These are phyloP conservation scores for Ilex asprella DNA, from an alignment of 257 asterid species.

Conservation along the genomic window DNA sequence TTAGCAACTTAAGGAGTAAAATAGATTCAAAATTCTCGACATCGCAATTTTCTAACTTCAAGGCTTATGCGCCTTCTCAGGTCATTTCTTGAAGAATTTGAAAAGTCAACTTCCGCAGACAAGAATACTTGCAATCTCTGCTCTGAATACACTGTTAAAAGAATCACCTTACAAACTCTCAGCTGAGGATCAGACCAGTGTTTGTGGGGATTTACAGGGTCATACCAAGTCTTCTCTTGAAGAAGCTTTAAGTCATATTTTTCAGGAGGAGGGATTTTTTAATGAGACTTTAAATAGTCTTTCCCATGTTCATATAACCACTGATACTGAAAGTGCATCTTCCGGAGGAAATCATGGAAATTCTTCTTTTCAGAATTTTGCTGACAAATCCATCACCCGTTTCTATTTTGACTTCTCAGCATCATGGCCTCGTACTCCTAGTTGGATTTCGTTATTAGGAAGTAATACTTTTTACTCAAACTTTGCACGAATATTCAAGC, in stretches of 20 bases:
- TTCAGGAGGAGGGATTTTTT: conserved; percentile 91
- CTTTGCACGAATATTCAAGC: conserved; percentile 86
- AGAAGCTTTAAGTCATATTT: conserved; percentile 67
- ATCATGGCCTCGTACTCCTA: conserved; percentile 98
- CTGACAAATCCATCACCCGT: conserved; percentile 87
- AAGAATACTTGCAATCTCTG: conserved; percentile 94
- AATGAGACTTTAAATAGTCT: conserved; percentile 76
- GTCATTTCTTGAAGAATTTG: conserved; percentile 91
- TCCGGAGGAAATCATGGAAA: conserved; percentile 74
- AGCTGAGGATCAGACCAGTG: conserved; percentile 28
- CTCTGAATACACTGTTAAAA: conserved; percentile 84
- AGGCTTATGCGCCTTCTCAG: conserved; percentile 38
- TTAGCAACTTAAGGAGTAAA: conserved; percentile 5
- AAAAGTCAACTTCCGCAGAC: conserved; percentile 99
- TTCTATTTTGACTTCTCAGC: conserved; percentile 97
- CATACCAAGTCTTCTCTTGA: conserved; percentile 72
- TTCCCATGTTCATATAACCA: conserved; percentile 81
- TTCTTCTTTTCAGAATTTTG: conserved; percentile 78
- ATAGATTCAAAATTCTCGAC: conserved; percentile 7
- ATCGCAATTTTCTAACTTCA: conserved; percentile 8
- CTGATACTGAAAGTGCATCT: conserved; percentile 62
- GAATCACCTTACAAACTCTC: conserved; percentile 88
- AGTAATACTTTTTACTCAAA: conserved; percentile 76
- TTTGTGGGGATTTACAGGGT: conserved; percentile 28
- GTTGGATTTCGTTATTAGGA: conserved; percentile 89